Percentiles rank a stretch among this genome's conserved stretches.
Evolutionary conservation across 1,284 basidiomycete species (phyloP).

Genomic region (Ustilago crameri): DNA sequence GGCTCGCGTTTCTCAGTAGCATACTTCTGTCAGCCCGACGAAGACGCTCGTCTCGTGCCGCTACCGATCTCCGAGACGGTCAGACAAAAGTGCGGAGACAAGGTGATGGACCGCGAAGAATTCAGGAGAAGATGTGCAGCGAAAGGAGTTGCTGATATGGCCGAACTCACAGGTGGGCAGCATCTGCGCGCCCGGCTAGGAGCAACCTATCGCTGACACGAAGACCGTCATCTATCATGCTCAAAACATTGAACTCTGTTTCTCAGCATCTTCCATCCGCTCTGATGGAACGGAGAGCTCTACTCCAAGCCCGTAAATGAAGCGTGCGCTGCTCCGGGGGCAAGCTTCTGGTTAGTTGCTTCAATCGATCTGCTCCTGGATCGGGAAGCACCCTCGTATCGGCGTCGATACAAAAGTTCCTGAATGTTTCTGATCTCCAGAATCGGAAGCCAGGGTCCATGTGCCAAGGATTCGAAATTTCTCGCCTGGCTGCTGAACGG

Average conservation of each 20-base stretch:
- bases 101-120: constrained; percentile 25
- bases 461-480: too few species aligned
- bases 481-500: background rate
- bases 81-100: constrained; percentile 11
- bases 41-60: constrained; percentile 44
- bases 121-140: constrained; percentile 26
- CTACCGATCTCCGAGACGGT: constrained; percentile 13
- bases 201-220: constrained; percentile 17
- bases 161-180: constrained; percentile 47
- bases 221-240: too few species aligned
- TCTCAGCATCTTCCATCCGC: background rate
- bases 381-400: too few species aligned
- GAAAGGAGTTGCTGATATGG: constrained; percentile 38
- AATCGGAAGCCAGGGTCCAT: too few species aligned
- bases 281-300: too few species aligned
- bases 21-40: constrained; percentile 61
- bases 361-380: too few species aligned
- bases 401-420: too few species aligned
- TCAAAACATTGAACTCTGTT: too few species aligned
- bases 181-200: constrained; percentile 43
- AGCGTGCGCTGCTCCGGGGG: too few species aligned
- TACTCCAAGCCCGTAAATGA: too few species aligned
- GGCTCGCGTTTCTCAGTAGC: constrained; percentile 56
- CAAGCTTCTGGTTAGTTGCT: too few species aligned
- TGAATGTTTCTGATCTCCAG: too few species aligned